phyloP scores from a whole-genome alignment of 2,329 filamentous ascomycete species.

The Akanthomyces uredinophilus region DNA sequence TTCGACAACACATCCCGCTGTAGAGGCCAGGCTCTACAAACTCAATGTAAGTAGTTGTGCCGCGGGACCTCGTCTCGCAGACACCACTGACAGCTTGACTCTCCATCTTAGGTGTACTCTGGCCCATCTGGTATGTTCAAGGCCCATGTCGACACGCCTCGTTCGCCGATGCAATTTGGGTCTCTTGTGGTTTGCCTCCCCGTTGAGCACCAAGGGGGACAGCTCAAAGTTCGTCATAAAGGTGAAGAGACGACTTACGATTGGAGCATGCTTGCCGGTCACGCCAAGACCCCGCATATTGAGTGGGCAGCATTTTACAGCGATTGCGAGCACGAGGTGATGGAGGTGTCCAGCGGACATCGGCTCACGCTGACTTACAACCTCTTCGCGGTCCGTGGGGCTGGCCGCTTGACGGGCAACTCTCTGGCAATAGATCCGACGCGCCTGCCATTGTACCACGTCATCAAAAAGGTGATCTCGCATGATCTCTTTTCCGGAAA shows the following conservation, averaged over 20 bases:
- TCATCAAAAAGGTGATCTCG: not conserved
- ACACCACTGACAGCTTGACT: not conserved
- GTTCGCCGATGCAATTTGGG: constrained; percentile 43
- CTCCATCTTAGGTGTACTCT: constrained; percentile 39
- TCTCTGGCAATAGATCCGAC: constrained; percentile 5
- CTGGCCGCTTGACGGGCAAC: constrained; percentile 13
- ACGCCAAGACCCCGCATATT: constrained; percentile 18
- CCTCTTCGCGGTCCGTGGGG: constrained; percentile 37
- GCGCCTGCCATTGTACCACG: constrained; percentile 3
- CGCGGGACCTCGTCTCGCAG: not conserved
- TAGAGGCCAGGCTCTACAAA: constrained; percentile 52
- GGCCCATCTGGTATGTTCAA: constrained; percentile 46
- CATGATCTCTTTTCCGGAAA: not conserved
- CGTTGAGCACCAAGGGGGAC: constrained; percentile 32
- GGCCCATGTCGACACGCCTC: constrained; percentile 49
- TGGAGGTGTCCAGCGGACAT: constrained; percentile 45
- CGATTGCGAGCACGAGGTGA: constrained; percentile 49
- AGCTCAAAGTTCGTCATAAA: constrained; percentile 38
- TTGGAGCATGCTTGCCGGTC: constrained; percentile 27
- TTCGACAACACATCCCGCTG: constrained; percentile 26
- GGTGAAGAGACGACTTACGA: constrained; percentile 33
- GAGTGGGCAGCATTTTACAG: constrained; percentile 49
- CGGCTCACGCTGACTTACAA: constrained; percentile 58
- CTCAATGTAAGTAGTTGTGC: constrained; percentile 39
- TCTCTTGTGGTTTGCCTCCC: constrained; percentile 50